Base-by-base conservation (phyloP, 805 yeast genomes). In the Cyberlindnera americana region DNA sequence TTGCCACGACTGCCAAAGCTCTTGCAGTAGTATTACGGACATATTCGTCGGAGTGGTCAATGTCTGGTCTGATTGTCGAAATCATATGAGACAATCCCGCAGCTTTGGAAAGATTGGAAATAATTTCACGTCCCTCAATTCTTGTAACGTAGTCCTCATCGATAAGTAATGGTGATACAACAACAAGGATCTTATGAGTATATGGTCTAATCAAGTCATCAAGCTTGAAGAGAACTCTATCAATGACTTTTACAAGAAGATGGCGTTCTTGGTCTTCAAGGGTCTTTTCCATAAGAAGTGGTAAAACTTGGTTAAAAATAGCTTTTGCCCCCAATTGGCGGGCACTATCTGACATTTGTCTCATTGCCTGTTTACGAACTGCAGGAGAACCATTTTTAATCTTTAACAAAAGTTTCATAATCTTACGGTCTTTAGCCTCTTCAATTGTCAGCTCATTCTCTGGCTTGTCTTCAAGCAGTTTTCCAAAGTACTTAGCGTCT, bases 231-330 rank as follows among this genome's bases (percentile, higher is more conserved):
- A 90, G 59, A 0, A 87, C 67, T 25, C 96, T 66, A 26, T 81
- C 87, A 12, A 85, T 64, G 8, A 86, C 75, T 58, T 89, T 90
- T 12, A 88, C 83, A 40, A 91, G 65, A 11, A 88, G 59, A 63
- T 87, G 95, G 14, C 95, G 72, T 59, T 91, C 97, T 48, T 79
- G 84, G 33, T 85, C 93, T 48, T 81, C 91, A 19, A 89, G 61
- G 4, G 75, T 60, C 28, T 78, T 78, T 46, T 87, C 96, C 56
- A 83, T 64, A 30, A 90, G 62, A 19, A 91, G 61, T 0, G 96
- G 95, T 13, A 90, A 64, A n/a, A 87, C 69, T 44, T 77, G 80
- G 41, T 77, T 74, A 51, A 90, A 81, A 13, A 90, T 59, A 0
- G 78, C 54, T 33, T 76, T 72, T 0, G 96, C 82, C 0, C 96